Evolutionary conservation across 108 stramenopile species (phyloP).

Genomic region (Fragilaria crotonensis): DNA sequence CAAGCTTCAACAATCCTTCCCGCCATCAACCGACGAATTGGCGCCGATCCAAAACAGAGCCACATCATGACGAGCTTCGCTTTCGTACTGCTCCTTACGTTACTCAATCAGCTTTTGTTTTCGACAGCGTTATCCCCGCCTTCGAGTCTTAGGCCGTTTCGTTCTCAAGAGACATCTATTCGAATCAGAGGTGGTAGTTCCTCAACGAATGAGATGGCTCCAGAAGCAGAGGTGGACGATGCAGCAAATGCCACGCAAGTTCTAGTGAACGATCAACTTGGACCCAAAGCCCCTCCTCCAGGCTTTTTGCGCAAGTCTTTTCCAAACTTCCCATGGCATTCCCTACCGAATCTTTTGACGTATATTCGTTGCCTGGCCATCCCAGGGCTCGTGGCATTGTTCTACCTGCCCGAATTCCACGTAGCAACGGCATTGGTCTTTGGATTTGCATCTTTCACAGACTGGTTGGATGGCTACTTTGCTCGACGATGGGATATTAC

Average conservation of each 20-base stretch:
- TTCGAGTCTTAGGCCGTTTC: too few species aligned
- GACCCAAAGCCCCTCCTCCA: slow-evolving; percentile 51
- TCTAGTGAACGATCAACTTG: slow-evolving; percentile 6
- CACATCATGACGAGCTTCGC: too few species aligned
- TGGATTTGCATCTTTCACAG: slow-evolving; percentile 71
- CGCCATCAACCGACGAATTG: too few species aligned
- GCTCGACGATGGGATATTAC: slow-evolving; percentile 77
- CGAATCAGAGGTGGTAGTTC: background rate
- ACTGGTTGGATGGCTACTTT: slow-evolving; percentile 91
- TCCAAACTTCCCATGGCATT: slow-evolving; percentile 59
- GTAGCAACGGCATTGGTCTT: slow-evolving; percentile 37
- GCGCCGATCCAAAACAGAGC: too few species aligned
- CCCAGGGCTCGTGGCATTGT: slow-evolving; percentile 44
- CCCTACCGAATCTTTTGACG: slow-evolving; percentile 66
- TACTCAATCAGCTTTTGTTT: too few species aligned
- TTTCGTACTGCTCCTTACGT: too few species aligned
- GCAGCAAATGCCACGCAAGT: too few species aligned
- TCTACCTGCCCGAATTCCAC: slow-evolving; percentile 33
- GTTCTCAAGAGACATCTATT: too few species aligned
- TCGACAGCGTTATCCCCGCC: too few species aligned
- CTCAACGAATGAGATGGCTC: background rate
- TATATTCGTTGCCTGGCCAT: slow-evolving; percentile 69
- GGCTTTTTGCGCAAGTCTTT: slow-evolving; percentile 52
- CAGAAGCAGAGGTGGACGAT: background rate
- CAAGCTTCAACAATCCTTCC: too few species aligned